Conservation (phyloP, 23 red algal genomes). For the Gracilaria caudata region DNA sequence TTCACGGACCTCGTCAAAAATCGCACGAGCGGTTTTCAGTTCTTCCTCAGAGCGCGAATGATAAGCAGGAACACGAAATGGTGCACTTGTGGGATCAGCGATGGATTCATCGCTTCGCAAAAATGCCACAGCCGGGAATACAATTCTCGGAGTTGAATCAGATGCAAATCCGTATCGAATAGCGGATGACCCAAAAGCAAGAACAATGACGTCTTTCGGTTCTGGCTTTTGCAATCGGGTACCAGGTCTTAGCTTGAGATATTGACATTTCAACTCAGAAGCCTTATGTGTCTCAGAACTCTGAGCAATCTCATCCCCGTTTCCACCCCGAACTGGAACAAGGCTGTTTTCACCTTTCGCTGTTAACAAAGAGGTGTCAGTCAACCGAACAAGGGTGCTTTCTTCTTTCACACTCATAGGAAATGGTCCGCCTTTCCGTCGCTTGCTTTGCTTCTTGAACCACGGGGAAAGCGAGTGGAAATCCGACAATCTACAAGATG, state of each 20-base stretch:
- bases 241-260: background rate
- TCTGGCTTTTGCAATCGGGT: slow-evolving; percentile 33
- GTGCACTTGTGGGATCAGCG: slow-evolving; percentile 5
- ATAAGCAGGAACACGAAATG: slow-evolving; percentile 28
- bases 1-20: slow-evolving; percentile 48
- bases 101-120: background rate
- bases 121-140: slow-evolving; percentile 54
- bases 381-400: background rate
- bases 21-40: background rate
- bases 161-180: slow-evolving; percentile 65
- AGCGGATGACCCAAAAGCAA: slow-evolving; percentile 49
- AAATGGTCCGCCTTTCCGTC: background rate
- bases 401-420: background rate
- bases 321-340: background rate
- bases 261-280: background rate
- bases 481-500: too few relatives aligned
- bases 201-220: slow-evolving; percentile 54
- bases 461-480: too few relatives aligned
- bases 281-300: background rate
- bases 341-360: background rate
- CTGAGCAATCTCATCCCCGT: background rate
- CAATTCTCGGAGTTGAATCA: slow-evolving; percentile 47
- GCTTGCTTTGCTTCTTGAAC: background rate
- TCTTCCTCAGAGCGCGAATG: slow-evolving; percentile 26
- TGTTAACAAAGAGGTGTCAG: background rate